A percentile compares a stretch with the other conserved stretches of the same genome.
These are phyloP conservation scores for Russula foetens DNA, from an alignment of 768 basidiomycete genomes.

Conservation along the genomic window DNA sequence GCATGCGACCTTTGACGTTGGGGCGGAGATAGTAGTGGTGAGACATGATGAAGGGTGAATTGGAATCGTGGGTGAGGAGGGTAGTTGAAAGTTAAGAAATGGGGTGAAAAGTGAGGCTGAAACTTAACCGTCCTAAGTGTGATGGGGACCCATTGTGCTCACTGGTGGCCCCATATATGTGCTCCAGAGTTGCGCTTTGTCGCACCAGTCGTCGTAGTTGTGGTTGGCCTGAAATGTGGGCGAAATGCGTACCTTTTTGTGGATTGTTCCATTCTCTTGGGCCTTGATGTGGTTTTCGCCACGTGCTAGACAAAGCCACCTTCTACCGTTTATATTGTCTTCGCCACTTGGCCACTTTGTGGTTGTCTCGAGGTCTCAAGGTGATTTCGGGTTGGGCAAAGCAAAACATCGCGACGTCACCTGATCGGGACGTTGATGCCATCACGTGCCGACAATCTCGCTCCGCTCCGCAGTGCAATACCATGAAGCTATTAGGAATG, in stretches of 20 bases:
- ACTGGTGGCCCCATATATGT: background rate
- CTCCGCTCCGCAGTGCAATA: no score
- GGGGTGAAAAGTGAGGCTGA: background rate
- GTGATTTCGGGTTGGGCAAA: no score
- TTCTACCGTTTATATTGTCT: background rate
- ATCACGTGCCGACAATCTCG: no score
- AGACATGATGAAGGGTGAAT: background rate
- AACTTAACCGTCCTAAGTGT: background rate
- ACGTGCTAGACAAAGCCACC: background rate
- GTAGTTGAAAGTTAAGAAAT: no score
- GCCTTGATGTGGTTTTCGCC: background rate
- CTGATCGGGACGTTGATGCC: no score
- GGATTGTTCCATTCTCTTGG: background rate
- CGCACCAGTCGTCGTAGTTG: background rate
- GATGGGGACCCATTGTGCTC: background rate
- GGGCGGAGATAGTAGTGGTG: conserved; percentile 3
- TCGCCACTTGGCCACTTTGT: background rate
- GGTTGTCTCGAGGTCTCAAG: no score
- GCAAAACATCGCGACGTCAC: no score
- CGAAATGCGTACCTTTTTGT: background rate
- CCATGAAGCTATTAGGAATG: no score
- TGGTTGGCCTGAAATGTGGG: background rate
- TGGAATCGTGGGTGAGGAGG: no score
- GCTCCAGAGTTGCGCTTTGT: background rate
- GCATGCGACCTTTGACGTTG: background rate